Percentiles rank a stretch among this genome's conserved stretches.
Conservation (phyloP, 257 asterid species). For the Nyctanthes arbortristis region DNA sequence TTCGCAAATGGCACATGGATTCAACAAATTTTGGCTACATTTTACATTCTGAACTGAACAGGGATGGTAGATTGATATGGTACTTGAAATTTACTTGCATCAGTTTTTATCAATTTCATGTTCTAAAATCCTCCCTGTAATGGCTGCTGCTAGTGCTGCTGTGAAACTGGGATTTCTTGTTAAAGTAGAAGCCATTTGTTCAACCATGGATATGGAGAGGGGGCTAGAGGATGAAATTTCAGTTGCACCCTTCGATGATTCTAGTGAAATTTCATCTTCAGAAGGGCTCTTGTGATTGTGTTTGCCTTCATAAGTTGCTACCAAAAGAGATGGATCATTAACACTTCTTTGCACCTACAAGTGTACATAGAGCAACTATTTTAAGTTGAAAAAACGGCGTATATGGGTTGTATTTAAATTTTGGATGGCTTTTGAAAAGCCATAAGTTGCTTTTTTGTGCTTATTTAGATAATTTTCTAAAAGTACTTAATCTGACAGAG, state of each 20-base stretch:
- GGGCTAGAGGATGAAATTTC: slow-evolving; percentile 28
- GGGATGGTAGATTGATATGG: neutral
- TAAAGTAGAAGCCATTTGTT: slow-evolving; percentile 67
- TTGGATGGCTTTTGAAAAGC: too few relatives aligned
- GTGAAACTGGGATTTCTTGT: slow-evolving; percentile 66
- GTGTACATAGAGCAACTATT: neutral
- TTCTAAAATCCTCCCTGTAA: slow-evolving; percentile 58
- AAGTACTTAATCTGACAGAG: too few relatives aligned
- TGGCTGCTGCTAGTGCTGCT: slow-evolving; percentile 68
- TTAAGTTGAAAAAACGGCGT: too few relatives aligned
- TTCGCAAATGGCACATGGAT: neutral
- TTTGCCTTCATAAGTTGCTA: slow-evolving; percentile 71
- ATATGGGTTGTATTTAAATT: too few relatives aligned
- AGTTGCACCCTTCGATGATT: slow-evolving; percentile 17
- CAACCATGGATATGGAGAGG: slow-evolving; percentile 40
- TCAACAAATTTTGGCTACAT: neutral
- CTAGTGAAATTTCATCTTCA: slow-evolving; percentile 28
- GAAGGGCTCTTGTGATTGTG: slow-evolving; percentile 64
- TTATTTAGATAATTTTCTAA: too few relatives aligned
- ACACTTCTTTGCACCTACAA: slow-evolving; percentile 75
- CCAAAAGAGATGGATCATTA: slow-evolving; percentile 58
- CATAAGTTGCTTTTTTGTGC: too few relatives aligned
- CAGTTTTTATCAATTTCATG: slow-evolving; percentile 37
- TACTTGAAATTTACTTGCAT: slow-evolving; percentile 24
- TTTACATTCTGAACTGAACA: slow-evolving; percentile 1